phyloP scores from a whole-genome alignment of 495 filamentous ascomycete species.

The Cairneyella variabilis region DNA sequence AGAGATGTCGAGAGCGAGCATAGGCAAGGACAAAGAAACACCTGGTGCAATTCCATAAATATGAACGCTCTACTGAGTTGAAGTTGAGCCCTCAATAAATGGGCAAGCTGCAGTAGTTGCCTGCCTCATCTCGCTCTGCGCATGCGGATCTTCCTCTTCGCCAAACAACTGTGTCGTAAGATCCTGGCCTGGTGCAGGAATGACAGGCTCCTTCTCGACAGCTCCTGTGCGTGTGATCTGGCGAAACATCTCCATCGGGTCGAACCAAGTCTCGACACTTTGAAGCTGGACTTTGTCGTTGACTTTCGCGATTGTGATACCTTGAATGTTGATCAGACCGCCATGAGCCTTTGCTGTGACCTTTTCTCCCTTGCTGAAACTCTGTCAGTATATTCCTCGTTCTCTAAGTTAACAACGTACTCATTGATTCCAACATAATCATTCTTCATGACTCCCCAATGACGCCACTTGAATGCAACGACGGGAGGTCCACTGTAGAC shows the following conservation, averaged over 20 bases:
- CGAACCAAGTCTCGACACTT: conserved; percentile 58
- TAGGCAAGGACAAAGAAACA: not conserved
- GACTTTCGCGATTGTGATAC: conserved; percentile 55
- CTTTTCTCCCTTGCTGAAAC: conserved; percentile 54
- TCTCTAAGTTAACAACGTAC: conserved; percentile 32
- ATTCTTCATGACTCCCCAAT: conserved; percentile 62
- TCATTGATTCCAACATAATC: conserved; percentile 60
- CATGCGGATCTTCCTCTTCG: not conserved
- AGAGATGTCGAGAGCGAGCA: not conserved
- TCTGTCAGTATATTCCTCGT: not conserved
- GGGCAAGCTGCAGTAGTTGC: not conserved
- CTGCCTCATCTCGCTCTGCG: no score
- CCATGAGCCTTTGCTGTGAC: conserved; percentile 53
- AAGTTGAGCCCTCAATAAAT: conserved; percentile 5
- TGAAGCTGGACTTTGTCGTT: conserved; percentile 54
- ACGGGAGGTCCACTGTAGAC: conserved; percentile 58
- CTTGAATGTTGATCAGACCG: conserved; percentile 40
- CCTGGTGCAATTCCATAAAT: no score
- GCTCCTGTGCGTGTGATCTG: conserved; percentile 49
- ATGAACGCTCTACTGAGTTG: no score
- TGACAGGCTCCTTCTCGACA: conserved; percentile 9
- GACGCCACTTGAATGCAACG: conserved; percentile 59
- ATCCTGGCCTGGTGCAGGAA: not conserved
- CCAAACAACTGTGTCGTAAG: not conserved
- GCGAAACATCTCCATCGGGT: conserved; percentile 62